Conservation (phyloP, 495 filamentous ascomycete genomes). For the Aspergillus avenaceus region DNA sequence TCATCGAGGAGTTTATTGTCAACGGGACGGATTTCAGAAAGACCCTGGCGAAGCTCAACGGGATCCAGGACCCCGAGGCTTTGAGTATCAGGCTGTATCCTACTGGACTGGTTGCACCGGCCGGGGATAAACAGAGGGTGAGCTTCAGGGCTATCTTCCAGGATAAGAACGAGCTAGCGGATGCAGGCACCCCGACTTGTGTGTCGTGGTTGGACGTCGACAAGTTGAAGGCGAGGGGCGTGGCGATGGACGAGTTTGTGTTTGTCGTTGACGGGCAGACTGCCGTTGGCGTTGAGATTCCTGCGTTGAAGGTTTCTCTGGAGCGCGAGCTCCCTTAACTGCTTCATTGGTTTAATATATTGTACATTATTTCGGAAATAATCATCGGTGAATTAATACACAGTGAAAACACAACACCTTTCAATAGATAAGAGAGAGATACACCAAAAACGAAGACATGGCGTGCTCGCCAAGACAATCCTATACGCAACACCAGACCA, state of each 20-base stretch:
- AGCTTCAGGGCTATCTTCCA: slow-evolving; percentile 45
- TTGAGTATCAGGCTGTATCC: slow-evolving; percentile 47
- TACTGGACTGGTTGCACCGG: slow-evolving; percentile 16
- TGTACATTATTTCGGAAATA: no score
- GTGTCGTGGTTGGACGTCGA: slow-evolving; percentile 48
- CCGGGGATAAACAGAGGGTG: slow-evolving; percentile 10
- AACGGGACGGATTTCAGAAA: slow-evolving; percentile 45
- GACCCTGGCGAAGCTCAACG: slow-evolving; percentile 19
- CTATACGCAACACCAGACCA: no score
- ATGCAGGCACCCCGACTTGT: slow-evolving; percentile 30
- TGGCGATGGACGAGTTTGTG: slow-evolving; percentile 47
- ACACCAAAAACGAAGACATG: no score
- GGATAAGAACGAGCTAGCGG: slow-evolving; percentile 27
- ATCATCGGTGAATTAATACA: no score
- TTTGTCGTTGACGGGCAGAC: slow-evolving; percentile 41
- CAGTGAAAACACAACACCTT: no score
- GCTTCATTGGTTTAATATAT: no score
- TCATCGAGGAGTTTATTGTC: slow-evolving; percentile 43
- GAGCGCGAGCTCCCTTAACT: no score
- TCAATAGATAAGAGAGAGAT: no score
- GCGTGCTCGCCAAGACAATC: no score
- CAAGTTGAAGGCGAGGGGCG: slow-evolving; percentile 33
- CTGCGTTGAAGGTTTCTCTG: slow-evolving; percentile 31
- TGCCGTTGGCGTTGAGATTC: slow-evolving; percentile 38
- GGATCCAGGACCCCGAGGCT: slow-evolving; percentile 24